phyloP scores from a whole-genome alignment of 345 rosid genomes.

The Mangifera indica region DNA sequence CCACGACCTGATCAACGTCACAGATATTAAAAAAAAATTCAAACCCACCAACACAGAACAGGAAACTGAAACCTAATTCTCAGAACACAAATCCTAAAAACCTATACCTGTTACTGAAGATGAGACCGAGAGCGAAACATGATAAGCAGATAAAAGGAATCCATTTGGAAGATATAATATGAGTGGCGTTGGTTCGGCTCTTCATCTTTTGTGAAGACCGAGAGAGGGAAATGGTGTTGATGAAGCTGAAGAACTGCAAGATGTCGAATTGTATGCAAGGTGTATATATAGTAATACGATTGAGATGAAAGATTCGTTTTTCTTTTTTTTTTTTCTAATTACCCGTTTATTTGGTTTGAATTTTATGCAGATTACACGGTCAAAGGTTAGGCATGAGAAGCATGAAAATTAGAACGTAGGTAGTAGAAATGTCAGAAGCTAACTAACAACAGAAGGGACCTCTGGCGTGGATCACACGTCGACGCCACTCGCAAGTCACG shows the following conservation, averaged over 20 bases:
- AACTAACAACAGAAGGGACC: neutral
- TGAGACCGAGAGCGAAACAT: conserved; percentile 68
- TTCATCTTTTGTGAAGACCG: conserved; percentile 45
- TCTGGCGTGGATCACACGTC: conserved; percentile 11
- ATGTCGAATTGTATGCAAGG: neutral
- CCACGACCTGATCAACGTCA: conserved; percentile 49
- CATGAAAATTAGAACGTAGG: neutral
- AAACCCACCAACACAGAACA: too few species aligned
- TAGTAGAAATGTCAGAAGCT: neutral
- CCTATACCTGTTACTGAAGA: conserved; percentile 67
- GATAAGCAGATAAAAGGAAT: conserved; percentile 69
- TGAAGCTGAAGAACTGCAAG: neutral
- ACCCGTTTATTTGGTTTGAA: too few species aligned
- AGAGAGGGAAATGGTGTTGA: conserved; percentile 7
- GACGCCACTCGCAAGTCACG: conserved; percentile 23
- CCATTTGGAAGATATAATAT: conserved; percentile 63
- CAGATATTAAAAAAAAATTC: conserved; percentile 3
- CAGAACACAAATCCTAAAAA: neutral
- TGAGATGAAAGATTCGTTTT: too few species aligned
- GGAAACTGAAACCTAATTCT: neutral
- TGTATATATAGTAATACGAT: neutral
- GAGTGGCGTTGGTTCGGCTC: conserved; percentile 39
- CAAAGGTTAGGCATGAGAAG: neutral
- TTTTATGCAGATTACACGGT: too few species aligned
- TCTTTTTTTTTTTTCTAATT: too few species aligned